These are phyloP conservation scores for Capsicum chinense DNA, from an alignment of 257 asterid genomes.

Conservation along the genomic window DNA sequence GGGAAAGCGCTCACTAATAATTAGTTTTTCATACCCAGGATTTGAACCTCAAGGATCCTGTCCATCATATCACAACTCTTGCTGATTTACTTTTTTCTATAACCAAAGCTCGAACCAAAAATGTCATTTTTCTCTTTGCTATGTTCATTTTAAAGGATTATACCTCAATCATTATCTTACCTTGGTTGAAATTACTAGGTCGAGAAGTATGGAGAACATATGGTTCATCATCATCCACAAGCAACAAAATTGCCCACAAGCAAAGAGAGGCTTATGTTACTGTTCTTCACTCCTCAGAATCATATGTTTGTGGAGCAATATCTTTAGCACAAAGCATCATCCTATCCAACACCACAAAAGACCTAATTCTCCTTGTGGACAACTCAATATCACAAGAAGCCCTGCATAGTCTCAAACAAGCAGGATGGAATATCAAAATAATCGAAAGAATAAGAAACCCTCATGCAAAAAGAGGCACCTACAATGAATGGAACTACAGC, in stretches of 20 bases:
- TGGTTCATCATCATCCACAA: not conserved
- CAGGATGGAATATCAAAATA: slow-evolving; percentile 50
- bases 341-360: slow-evolving; percentile 44
- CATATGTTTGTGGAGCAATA: slow-evolving; percentile 54
- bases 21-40: too few relatives aligned
- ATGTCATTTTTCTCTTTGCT: not conserved
- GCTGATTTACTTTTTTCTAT: not conserved
- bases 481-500: slow-evolving; percentile 92
- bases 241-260: slow-evolving; percentile 21
- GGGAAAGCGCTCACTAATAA: too few relatives aligned
- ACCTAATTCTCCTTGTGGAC: slow-evolving; percentile 48
- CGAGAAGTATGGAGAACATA: slow-evolving; percentile 30
- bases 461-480: slow-evolving; percentile 44
- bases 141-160: not conserved
- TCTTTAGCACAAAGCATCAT: slow-evolving; percentile 50
- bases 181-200: slow-evolving; percentile 30
- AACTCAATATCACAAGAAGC: slow-evolving; percentile 39
- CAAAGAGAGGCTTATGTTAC: slow-evolving; percentile 50
- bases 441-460: slow-evolving; percentile 47
- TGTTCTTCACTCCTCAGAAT: slow-evolving; percentile 51
- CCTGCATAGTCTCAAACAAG: slow-evolving; percentile 34
- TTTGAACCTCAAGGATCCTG: not conserved
- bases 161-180: not conserved
- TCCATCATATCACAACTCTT: not conserved
- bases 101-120: not conserved